phyloP scores from a whole-genome alignment of 2,329 filamentous ascomycete genomes.

The Trichoderma koningiopsis region DNA sequence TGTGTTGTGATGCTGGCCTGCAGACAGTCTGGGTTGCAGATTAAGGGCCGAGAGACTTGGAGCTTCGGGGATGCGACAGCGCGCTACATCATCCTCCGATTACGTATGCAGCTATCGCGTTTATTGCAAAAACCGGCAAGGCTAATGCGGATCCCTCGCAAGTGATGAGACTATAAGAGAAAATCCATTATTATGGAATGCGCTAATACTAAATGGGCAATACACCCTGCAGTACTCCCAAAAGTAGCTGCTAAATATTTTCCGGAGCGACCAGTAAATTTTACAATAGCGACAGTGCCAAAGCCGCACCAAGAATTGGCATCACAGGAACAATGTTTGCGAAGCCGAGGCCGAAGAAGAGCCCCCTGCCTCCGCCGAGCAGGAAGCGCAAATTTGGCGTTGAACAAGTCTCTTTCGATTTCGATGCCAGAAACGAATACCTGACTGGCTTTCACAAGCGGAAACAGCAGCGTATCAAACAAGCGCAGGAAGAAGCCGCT shows the following conservation, averaged over 20 bases:
- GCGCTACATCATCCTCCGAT: constrained; percentile 13
- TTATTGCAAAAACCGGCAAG: constrained; percentile 15
- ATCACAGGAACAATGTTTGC: constrained; percentile 48
- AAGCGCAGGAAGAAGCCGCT: constrained; percentile 78
- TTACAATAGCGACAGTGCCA: neutral
- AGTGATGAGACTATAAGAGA: neutral
- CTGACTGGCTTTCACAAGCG: constrained; percentile 97
- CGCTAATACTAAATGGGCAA: constrained; percentile 6
- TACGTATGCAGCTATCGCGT: constrained; percentile 13
- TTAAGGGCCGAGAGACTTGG: constrained; percentile 8
- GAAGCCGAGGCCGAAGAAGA: constrained; percentile 61
- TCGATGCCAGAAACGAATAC: constrained; percentile 77
- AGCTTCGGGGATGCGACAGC: constrained; percentile 21
- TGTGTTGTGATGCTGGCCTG: constrained; percentile 16
- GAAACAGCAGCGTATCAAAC: constrained; percentile 81
- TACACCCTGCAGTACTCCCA: neutral
- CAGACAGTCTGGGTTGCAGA: constrained; percentile 10
- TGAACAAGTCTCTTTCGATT: constrained; percentile 86
- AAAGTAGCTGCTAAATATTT: constrained; percentile 5
- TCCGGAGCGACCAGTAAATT: neutral
- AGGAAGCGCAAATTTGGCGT: constrained; percentile 69
- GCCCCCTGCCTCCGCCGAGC: constrained; percentile 56
- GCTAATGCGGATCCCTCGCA: constrained; percentile 1
- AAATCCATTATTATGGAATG: neutral
- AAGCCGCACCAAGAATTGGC: neutral